phyloP scores from a whole-genome alignment of 129 eudicot genomes.

The Arctium minus region DNA sequence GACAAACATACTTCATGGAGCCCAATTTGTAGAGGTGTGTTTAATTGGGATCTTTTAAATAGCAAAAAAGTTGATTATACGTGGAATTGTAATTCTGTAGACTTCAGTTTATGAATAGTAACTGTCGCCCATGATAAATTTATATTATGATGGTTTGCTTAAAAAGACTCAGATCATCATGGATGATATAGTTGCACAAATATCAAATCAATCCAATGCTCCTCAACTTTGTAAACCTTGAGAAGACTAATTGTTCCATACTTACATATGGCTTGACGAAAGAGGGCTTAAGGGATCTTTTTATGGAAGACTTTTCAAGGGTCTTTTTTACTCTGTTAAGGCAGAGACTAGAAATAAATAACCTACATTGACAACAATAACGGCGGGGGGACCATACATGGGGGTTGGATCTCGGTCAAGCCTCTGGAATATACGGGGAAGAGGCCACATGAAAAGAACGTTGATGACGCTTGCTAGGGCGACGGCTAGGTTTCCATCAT shows the following conservation, averaged over 20 bases:
- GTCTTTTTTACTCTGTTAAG: background rate
- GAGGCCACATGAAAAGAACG: background rate
- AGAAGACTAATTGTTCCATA: background rate
- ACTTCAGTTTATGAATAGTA: background rate
- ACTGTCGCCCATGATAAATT: background rate
- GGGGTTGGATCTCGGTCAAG: background rate
- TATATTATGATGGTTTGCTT: background rate
- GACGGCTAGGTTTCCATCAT: background rate
- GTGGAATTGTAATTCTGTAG: background rate
- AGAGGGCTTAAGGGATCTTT: background rate
- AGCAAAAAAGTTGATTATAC: background rate
- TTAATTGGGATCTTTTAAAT: background rate
- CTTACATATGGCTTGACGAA: background rate
- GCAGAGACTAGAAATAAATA: background rate
- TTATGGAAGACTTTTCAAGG: background rate
- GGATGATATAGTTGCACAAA: background rate
- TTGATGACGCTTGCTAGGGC: background rate
- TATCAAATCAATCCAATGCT: background rate
- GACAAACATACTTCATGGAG: background rate
- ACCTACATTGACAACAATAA: background rate
- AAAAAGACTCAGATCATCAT: background rate
- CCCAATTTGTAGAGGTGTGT: background rate
- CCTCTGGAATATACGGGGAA: background rate
- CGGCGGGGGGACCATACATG: background rate
- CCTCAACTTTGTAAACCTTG: background rate